Conservation (phyloP, 495 filamentous ascomycete species). For the Neurospora sp. region DNA sequence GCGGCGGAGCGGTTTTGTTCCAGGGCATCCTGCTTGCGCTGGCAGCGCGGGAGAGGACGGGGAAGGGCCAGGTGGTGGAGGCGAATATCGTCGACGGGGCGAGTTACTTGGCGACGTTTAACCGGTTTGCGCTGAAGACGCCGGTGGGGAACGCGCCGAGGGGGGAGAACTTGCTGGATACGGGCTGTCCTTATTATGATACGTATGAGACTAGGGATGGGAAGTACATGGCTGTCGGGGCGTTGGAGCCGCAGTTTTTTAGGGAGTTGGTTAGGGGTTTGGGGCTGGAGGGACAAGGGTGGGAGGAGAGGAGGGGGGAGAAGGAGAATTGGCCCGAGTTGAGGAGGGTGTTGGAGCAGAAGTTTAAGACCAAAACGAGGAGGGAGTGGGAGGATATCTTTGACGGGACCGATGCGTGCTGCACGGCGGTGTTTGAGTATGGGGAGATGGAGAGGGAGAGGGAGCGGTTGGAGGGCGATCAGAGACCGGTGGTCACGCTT, state of each 20-base stretch:
- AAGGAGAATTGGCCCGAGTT: slow-evolving; percentile 55
- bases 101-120: slow-evolving; percentile 66
- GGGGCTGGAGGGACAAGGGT: slow-evolving; percentile 38
- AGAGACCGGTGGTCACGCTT: slow-evolving; percentile 64
- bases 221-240: slow-evolving; percentile 80
- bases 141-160: slow-evolving; percentile 50
- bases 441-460: slow-evolving; percentile 55
- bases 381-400: slow-evolving; percentile 78
- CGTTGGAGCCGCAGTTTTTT: slow-evolving; percentile 83
- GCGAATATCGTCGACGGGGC: slow-evolving; percentile 94
- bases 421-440: slow-evolving; percentile 73
- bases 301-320: slow-evolving; percentile 47
- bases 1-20: slow-evolving; percentile 74
- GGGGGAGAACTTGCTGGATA: slow-evolving; percentile 72
- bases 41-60: slow-evolving; percentile 44
- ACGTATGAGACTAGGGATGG: slow-evolving; percentile 79
- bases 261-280: slow-evolving; percentile 53
- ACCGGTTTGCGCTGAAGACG: slow-evolving; percentile 51
- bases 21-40: slow-evolving; percentile 56
- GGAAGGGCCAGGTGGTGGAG: slow-evolving; percentile 79
- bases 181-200: slow-evolving; percentile 79
- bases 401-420: slow-evolving; percentile 85
- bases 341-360: slow-evolving; percentile 45
- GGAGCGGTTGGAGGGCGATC: slow-evolving; percentile 49
- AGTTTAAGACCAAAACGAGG: slow-evolving; percentile 65